Percentiles rank a stretch among this genome's conserved stretches.
phyloP scores from a whole-genome alignment of 2,329 filamentous ascomycete species.

The Monosporascus sp. region DNA sequence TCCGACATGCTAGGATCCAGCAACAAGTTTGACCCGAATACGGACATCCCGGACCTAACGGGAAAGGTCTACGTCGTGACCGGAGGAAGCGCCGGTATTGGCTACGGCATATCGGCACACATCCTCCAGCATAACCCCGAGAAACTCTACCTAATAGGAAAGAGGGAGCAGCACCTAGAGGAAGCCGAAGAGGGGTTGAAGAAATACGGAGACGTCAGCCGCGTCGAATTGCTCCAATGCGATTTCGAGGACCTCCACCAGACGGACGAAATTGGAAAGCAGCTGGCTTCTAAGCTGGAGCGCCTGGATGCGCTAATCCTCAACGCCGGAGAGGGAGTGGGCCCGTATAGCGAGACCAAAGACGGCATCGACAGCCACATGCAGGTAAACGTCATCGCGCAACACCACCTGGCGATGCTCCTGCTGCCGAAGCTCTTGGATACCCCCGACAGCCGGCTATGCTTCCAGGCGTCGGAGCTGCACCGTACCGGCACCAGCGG shows the following conservation, averaged over 20 bases:
- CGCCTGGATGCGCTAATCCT: conserved; percentile 41
- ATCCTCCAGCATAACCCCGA: conserved; percentile 43
- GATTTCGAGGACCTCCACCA: conserved; percentile 41
- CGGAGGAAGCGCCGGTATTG: conserved; percentile 44
- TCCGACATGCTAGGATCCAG: conserved; percentile 11
- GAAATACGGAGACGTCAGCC: conserved; percentile 38
- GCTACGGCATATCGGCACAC: conserved; percentile 46
- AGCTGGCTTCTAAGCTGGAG: conserved; percentile 34
- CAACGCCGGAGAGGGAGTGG: conserved; percentile 46
- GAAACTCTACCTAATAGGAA: conserved; percentile 43
- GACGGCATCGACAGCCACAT: conserved; percentile 37
- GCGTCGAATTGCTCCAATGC: conserved; percentile 39
- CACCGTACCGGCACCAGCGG: conserved; percentile 33
- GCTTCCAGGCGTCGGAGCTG: conserved; percentile 44
- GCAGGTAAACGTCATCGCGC: conserved; percentile 27
- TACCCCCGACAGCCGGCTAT: conserved; percentile 40
- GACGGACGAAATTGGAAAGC: conserved; percentile 38
- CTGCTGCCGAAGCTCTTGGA: conserved; percentile 39
- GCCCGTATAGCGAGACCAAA: conserved; percentile 40
- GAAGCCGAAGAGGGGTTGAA: conserved; percentile 37
- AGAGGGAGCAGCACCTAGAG: conserved; percentile 42
- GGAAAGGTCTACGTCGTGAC: conserved; percentile 40
- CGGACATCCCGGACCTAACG: conserved; percentile 16
- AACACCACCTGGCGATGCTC: conserved; percentile 41
- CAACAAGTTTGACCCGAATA: conserved; percentile 17